Percentiles rank a stretch among this genome's conserved stretches.
These are phyloP conservation scores for Physcomitrium patens DNA, from an alignment of 225 moss, liverwort and hornwort species.

Conservation along the genomic window DNA sequence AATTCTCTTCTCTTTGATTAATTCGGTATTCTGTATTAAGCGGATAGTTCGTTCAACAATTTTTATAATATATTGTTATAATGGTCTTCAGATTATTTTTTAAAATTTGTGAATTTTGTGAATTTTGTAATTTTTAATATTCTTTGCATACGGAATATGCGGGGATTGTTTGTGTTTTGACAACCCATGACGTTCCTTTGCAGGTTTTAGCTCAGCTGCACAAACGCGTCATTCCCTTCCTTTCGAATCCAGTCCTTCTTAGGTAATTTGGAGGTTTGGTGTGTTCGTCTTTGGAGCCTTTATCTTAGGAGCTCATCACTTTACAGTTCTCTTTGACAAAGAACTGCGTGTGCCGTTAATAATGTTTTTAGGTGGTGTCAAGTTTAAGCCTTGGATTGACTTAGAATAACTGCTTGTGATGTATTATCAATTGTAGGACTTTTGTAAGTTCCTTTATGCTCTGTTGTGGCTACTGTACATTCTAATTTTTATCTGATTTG, in stretches of 20 bases:
- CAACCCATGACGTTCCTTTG: slow-evolving; percentile 2
- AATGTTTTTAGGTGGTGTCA: not conserved
- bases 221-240: slow-evolving; percentile 72
- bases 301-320: not conserved
- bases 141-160: too few species aligned
- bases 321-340: not conserved
- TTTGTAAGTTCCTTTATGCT: not conserved
- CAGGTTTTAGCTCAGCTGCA: slow-evolving; percentile 91
- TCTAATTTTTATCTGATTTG: slow-evolving; percentile 15
- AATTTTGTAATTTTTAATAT: too few species aligned
- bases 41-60: too few species aligned
- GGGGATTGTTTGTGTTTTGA: slow-evolving; percentile 10
- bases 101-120: too few species aligned
- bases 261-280: slow-evolving; percentile 49
- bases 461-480: not conserved
- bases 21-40: too few species aligned
- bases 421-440: not conserved
- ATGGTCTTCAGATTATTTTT: too few species aligned
- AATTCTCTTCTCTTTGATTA: not conserved
- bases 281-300: slow-evolving; percentile 1
- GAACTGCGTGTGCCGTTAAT: not conserved
- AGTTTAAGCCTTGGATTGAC: not conserved
- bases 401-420: not conserved
- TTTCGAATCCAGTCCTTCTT: slow-evolving; percentile 84
- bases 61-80: too few species aligned